Evolutionary conservation across 2,329 filamentous ascomycete genomes (phyloP), one percentile per base, ranked within the genome.

Genomic region (Aspergillus versicolor): DNA sequence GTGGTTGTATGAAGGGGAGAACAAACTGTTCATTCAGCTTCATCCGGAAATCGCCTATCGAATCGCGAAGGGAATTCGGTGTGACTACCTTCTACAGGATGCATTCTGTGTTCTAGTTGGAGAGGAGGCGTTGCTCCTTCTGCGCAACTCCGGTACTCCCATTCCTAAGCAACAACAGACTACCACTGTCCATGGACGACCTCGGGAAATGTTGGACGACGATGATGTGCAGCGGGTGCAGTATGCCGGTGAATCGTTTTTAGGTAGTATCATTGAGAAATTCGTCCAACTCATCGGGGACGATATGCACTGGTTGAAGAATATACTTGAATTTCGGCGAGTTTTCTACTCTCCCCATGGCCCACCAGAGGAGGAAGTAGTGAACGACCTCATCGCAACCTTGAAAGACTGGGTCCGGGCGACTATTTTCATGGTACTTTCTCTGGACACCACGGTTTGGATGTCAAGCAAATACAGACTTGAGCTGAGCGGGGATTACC

Each of bases 31-130:
- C 62, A 78, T 89, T 13, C 86, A 89, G 63, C 73, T 85, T 5
- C 79, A 88, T 37, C 83, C 87, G 0, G 87, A 89, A 62, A 80
- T 84, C 51, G 75, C 81, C 7, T 78, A 89, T 32, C 78, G 80
- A 21, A 83, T 90, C 7, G 85, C 81, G 5, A 72, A 73, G 53
- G 72, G 70, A 7, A 70, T 76, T 17, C 63, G 72, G 49, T 72
- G 70, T 17, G 43, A 54, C 17, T 57, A 63, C 19, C 69, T 79
- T 24, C 73, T 72, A 27, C 69, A 66, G 22, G 71, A 75, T 19
- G 76, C 85, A 0, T 89, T 88, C 62, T 76, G 79, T 11, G 80
- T 88, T 24, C 76, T 89, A 4, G 86, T 88, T 21, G 84, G 82
- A 17, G 87, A 90, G 65, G 77, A 82, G 51, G 86, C 85, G 3